Percentiles rank a stretch among this genome's conserved stretches.
Evolutionary conservation across 805 yeast genomes (phyloP).

Genomic region (Hyphopichia homilentoma): DNA sequence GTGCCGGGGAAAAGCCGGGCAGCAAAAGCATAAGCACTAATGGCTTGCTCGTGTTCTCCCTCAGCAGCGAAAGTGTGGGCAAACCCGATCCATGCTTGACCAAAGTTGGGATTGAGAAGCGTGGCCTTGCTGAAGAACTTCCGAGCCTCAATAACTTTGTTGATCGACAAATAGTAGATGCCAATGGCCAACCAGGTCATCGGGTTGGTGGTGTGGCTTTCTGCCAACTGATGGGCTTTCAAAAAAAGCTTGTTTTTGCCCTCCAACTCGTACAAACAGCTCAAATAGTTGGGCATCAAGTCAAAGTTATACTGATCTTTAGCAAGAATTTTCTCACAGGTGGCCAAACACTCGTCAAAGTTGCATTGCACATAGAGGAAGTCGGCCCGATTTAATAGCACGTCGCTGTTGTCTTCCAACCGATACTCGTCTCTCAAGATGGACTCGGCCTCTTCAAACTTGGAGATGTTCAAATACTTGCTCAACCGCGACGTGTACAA

Average conservation of each 20-base stretch:
- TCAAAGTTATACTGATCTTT: constrained; percentile 70
- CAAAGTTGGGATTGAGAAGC: constrained; percentile 80
- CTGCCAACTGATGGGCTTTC: constrained; percentile 82
- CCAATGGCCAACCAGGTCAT: constrained; percentile 93
- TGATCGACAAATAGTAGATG: constrained; percentile 75
- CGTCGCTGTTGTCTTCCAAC: constrained; percentile 65
- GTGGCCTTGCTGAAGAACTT: constrained; percentile 87
- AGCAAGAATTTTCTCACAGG: constrained; percentile 60
- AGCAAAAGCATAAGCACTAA: constrained; percentile 95
- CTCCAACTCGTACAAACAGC: constrained; percentile 81
- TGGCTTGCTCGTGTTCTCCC: constrained; percentile 98
- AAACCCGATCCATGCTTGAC: constrained; percentile 97
- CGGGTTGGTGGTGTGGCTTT: constrained; percentile 73
- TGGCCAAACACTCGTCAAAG: constrained; percentile 67
- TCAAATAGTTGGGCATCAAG: constrained; percentile 71
- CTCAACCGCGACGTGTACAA: constrained; percentile 74
- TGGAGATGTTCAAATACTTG: constrained; percentile 59
- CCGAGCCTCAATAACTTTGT: constrained; percentile 76
- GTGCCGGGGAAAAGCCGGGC: constrained; percentile 87
- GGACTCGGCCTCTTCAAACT: constrained; percentile 62
- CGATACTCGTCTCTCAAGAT: constrained; percentile 69
- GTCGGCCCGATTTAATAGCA: constrained; percentile 67
- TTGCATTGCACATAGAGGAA: constrained; percentile 69
- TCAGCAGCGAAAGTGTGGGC: constrained; percentile 97
- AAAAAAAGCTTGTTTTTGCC: constrained; percentile 77